These are phyloP conservation scores for Laguncularia racemosa DNA, from an alignment of 345 rosid species.

Conservation along the genomic window DNA sequence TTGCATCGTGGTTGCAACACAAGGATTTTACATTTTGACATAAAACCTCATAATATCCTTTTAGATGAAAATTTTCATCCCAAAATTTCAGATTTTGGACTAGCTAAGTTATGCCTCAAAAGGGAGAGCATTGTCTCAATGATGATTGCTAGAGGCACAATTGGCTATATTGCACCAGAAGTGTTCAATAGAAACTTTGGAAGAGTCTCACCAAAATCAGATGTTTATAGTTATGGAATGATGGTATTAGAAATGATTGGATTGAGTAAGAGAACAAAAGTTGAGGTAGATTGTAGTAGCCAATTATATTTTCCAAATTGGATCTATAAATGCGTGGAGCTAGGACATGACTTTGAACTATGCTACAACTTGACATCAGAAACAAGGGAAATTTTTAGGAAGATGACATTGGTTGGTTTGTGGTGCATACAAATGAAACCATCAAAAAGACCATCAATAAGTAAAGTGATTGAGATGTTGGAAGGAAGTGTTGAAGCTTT, in stretches of 20 bases:
- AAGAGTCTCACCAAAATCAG: constrained; percentile 9
- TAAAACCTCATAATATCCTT: constrained; percentile 36
- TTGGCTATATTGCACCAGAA: constrained; percentile 39
- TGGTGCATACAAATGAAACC: constrained; percentile 25
- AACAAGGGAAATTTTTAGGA: constrained; percentile 13
- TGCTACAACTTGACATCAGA: background rate
- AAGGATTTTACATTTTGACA: constrained; percentile 38
- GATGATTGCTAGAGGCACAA: constrained; percentile 24
- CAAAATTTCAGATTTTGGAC: constrained; percentile 38
- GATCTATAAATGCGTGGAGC: constrained; percentile 18
- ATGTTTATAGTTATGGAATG: constrained; percentile 18
- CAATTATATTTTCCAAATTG: constrained; percentile 29
- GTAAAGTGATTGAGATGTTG: constrained; percentile 7
- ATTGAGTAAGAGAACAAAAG: rapidly evolving
- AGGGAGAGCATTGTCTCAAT: constrained; percentile 24
- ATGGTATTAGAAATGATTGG: constrained; percentile 4
- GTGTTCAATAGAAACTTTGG: constrained; percentile 23
- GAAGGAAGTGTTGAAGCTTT: constrained; percentile 1
- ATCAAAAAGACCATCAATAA: constrained; percentile 3
- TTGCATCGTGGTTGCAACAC: constrained; percentile 38
- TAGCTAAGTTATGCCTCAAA: constrained; percentile 27
- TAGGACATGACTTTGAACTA: background rate
- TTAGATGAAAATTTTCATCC: constrained; percentile 23
- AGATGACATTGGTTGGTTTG: constrained; percentile 21
- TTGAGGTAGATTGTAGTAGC: background rate